Evolutionary conservation across 345 rosid species (phyloP).

Genomic region (Ceriops decandra): DNA sequence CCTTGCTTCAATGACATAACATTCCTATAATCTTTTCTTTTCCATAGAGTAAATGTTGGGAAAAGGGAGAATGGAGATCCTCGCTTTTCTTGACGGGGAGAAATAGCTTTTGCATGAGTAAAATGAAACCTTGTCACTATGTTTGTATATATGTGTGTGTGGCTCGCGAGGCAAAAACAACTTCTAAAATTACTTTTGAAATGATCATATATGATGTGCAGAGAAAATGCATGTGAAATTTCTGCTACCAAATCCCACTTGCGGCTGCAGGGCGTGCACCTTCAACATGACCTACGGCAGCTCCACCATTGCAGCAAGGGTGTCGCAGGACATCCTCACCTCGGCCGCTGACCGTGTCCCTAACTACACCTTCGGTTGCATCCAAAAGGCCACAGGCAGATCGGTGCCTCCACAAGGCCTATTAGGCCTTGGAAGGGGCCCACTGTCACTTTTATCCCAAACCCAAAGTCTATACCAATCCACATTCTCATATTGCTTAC

Average conservation of each 20-base stretch:
- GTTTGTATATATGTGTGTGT: no score
- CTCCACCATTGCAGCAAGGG: constrained; percentile 58
- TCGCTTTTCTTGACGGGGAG: no score
- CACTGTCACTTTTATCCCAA: constrained; percentile 69
- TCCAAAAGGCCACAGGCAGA: constrained; percentile 58
- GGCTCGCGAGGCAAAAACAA: not conserved
- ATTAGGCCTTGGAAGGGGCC: constrained; percentile 81
- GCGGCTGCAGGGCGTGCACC: constrained; percentile 54
- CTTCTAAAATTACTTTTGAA: not conserved
- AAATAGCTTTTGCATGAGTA: not conserved
- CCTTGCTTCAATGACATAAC: no score
- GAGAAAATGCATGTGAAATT: constrained; percentile 1
- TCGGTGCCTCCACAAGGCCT: constrained; percentile 85
- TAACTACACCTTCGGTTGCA: constrained; percentile 77
- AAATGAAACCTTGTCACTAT: not conserved
- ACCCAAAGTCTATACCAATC: constrained; percentile 63
- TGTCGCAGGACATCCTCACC: constrained; percentile 62
- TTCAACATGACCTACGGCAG: constrained; percentile 85
- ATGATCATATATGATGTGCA: not conserved
- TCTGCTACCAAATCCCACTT: constrained; percentile 66
- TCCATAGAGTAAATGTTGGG: no score
- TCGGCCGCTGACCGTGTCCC: constrained; percentile 59
- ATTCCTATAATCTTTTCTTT: no score
- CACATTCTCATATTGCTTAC: constrained; percentile 90
- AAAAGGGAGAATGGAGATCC: no score